Evolutionary conservation across 2,329 filamentous ascomycete genomes (phyloP), one percentile per base, ranked within the genome.

Genomic region (Penicillium occitanis): DNA sequence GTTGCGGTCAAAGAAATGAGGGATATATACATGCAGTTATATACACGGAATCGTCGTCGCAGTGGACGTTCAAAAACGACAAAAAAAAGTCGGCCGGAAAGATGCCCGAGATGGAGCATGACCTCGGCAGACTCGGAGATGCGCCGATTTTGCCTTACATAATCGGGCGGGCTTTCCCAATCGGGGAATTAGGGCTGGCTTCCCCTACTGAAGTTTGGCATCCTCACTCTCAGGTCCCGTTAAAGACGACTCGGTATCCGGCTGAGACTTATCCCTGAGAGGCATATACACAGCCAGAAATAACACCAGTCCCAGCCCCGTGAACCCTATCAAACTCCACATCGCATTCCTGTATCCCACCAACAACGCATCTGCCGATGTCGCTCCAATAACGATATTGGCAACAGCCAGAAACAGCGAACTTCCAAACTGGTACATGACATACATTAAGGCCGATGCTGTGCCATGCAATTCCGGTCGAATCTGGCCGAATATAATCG

Each of bases 51-150:
- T 35, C 30, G 11, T 55, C 2, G 17, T 57, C 11, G 30, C 30
- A 37, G 33, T 40, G 19, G 19, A 1, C 19, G 19, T 35, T 35
- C 8, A 35, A 37, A 37, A 13, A 42, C 33, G 17, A 42, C 13
- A 42, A n/a, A 42, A 42, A 42, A 14, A 6, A n/a, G 55, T 14
- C 42, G 28, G 7, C 28, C 65, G 65, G 65, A 63, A 57, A 63
- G 60, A 59, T 60, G 60, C 63, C 65, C 65, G 65, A 22, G 40
- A 11, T 37, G 33, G 40, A 25, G 48, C 19, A 51, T 30, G 59
- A 51, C 65, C 65, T 66, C 65, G 65, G 64, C 17, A 50, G 44
- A n/a, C 22, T 10, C 65, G 65, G 65, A 66, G 61, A 51, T 66
- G 55, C 53, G 55, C 65, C 65, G 65, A 66, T 30, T 60, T 28